Percentiles rank a stretch among this genome's conserved stretches.
phyloP scores from a whole-genome alignment of 306 rosid genomes.

The Dicorynia guianensis region DNA sequence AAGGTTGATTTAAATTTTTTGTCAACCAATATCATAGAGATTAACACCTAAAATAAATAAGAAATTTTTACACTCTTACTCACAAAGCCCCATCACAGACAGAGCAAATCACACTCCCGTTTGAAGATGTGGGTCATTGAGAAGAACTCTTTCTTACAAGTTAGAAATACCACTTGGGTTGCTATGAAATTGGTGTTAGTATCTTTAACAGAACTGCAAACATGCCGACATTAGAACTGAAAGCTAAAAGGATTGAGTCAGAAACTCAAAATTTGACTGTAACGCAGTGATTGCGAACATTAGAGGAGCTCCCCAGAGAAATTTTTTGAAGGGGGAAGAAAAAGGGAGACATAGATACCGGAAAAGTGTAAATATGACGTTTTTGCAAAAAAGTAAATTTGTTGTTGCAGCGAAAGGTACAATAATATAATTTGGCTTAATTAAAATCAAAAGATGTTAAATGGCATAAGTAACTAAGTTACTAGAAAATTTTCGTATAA shows the following conservation, averaged over 20 bases:
- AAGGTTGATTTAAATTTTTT: too few relatives aligned
- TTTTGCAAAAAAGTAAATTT: constrained; percentile 34
- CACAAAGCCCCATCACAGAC: too few relatives aligned
- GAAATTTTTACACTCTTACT: too few relatives aligned
- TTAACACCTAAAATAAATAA: too few relatives aligned
- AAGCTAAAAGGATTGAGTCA: constrained; percentile 25
- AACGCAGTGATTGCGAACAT: constrained; percentile 45
- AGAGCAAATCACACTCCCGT: constrained; percentile 34
- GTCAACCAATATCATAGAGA: too few relatives aligned
- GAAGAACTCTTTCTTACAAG: not conserved
- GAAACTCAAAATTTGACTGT: constrained; percentile 24
- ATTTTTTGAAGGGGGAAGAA: constrained; percentile 24
- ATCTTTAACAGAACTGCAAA: not conserved
- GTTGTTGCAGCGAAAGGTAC: constrained; percentile 17
- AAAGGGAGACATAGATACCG: constrained; percentile 54
- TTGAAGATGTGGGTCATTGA: constrained; percentile 32
- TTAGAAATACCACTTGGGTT: not conserved
- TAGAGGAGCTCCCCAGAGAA: constrained; percentile 23
- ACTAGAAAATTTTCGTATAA: too few relatives aligned
- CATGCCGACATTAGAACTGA: not conserved
- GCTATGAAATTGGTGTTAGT: constrained; percentile 18
- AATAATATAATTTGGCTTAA: too few relatives aligned
- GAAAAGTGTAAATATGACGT: constrained; percentile 48
- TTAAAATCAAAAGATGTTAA: too few relatives aligned
- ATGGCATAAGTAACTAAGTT: too few relatives aligned